Evolutionary conservation across 148 eudicot species (phyloP), one percentile per base, ranked within the genome.

Genomic region (Persicaria tinctoria): DNA sequence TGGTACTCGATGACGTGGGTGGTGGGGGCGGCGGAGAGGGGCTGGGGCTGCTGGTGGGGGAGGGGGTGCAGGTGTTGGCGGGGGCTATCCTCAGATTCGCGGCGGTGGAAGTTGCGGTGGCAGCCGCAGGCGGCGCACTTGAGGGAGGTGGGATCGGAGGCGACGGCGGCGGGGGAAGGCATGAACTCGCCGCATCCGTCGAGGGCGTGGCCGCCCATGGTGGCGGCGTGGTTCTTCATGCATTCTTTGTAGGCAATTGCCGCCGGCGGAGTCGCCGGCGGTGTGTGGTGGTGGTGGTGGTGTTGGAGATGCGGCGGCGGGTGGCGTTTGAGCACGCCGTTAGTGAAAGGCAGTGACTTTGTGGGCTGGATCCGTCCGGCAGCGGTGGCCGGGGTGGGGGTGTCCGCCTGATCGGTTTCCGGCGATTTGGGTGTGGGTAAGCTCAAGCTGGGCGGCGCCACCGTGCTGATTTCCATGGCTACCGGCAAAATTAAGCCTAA

Each of bases 141-240:
- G 0, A 89, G 80, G 17, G 93, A 85, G 47, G 88, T 85, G 17
- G 90, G 89, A 78, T 88, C 90, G 12, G 85, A 16, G 4, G 90
- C 73, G 18, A 68, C 73, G 2, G 90, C 68, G 12, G 81, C 50
- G 0, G 89, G 83, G 3, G 91, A 78, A 0, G 91, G 93, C 90
- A 91, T 86, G 77, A 87, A 91, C 78, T 91, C 97, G 11, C 97
- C 91, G 73, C 97, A 91, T 1, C 97, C 97, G 62, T 91, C 97
- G 0, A 91, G 80, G 12, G 91, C 97, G 78, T 89, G 91, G 12
- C 87, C 93, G 0, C 97, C 93, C 41, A 85, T 14, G 23, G 46
- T 68, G 10, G 97, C 97, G 0, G 97, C 97, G 77, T 91, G 97
- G 85, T 91, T 91, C 77, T 87, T 89, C 1, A 86, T 79, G 48